phyloP scores from a whole-genome alignment of 768 basidiomycete genomes.

The Podaxis mareebaensis region DNA sequence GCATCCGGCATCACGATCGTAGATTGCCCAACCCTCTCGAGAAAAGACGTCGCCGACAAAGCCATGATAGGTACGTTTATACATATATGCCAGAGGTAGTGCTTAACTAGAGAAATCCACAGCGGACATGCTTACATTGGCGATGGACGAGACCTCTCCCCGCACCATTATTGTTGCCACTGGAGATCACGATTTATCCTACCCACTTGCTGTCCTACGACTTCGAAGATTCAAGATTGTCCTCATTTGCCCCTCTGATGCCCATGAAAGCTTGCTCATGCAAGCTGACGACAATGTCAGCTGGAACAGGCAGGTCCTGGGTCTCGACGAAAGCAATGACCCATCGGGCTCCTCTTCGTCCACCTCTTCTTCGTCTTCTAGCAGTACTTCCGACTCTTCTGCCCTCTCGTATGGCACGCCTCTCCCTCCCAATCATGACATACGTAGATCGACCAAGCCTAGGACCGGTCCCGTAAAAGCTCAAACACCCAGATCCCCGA shows the following conservation, averaged over 20 bases:
- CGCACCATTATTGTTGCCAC: constrained; percentile 62
- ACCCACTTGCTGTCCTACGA: constrained; percentile 56
- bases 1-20: constrained; percentile 46
- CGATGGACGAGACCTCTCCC: constrained; percentile 49
- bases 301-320: constrained; percentile 30
- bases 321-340: background rate
- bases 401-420: background rate
- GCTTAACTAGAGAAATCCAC: background rate
- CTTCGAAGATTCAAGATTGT: constrained; percentile 54
- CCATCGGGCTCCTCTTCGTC: background rate
- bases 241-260: constrained; percentile 42
- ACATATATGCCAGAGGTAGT: constrained; percentile 4
- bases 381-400: no score
- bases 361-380: constrained; percentile 2
- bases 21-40: constrained; percentile 37
- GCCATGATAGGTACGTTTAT: constrained; percentile 44
- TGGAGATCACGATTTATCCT: constrained; percentile 66
- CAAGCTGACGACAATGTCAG: constrained; percentile 56
- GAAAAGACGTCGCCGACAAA: constrained; percentile 45
- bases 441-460: background rate
- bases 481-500: background rate
- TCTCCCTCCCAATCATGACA: background rate
- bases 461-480: background rate
- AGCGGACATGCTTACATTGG: constrained; percentile 31
- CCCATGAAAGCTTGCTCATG: constrained; percentile 47